Percentiles rank a stretch among this genome's conserved stretches.
Evolutionary conservation across 306 rosid genomes (phyloP).

Genomic region (Cicer arietinum): DNA sequence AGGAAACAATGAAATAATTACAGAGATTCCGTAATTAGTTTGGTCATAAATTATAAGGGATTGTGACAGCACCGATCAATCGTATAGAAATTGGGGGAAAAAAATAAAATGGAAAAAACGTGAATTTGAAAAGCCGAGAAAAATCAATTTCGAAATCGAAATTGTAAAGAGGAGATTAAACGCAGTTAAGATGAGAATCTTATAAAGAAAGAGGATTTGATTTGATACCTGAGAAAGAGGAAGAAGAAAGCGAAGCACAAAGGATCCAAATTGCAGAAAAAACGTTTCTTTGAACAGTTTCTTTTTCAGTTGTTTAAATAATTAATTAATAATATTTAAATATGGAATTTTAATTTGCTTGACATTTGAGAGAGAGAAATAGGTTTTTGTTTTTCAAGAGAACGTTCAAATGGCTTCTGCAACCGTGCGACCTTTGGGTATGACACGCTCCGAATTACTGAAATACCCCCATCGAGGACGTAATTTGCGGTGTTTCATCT

Average conservation of each 20-base stretch:
- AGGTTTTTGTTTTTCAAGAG: neutral
- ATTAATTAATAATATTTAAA: neutral
- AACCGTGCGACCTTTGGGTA: conserved; percentile 32
- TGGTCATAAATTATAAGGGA: conserved; percentile 32
- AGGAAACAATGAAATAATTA: conserved; percentile 14
- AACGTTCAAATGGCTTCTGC: conserved; percentile 44
- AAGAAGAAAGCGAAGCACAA: conserved; percentile 43
- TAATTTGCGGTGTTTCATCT: too few species aligned
- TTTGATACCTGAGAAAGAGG: conserved; percentile 53
- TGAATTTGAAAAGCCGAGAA: neutral
- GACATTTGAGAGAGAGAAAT: neutral
- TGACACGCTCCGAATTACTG: conserved; percentile 22
- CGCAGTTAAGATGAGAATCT: conserved; percentile 29
- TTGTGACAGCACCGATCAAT: conserved; percentile 7
- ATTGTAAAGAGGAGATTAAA: conserved; percentile 30
- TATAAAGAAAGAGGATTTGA: neutral
- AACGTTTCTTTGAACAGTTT: conserved; percentile 41
- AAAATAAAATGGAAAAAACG: neutral
- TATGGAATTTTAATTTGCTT: conserved; percentile 2
- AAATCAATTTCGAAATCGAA: neutral
- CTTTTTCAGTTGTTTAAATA: conserved; percentile 1
- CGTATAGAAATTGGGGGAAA: neutral
- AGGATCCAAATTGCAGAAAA: conserved; percentile 37
- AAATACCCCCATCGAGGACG: conserved; percentile 20
- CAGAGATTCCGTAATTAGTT: conserved; percentile 37